Percentiles rank a stretch among this genome's conserved stretches.
Evolutionary conservation across 495 filamentous ascomycete genomes (phyloP).

Genomic region (Podospora appendiculata): DNA sequence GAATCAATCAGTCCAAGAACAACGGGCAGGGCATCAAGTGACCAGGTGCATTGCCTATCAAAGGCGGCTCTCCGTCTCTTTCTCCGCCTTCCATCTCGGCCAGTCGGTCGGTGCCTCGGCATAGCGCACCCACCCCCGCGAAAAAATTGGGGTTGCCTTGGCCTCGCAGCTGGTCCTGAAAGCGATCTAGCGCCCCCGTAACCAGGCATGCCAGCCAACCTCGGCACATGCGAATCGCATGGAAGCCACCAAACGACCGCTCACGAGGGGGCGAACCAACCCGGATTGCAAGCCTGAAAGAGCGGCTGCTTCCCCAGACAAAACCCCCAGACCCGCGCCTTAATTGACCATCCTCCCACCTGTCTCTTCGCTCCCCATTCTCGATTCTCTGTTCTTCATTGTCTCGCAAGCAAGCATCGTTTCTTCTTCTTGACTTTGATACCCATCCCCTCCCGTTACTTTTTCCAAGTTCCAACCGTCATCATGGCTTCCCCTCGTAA

Average conservation of each 20-base stretch:
- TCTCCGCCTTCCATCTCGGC: too few species aligned
- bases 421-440: neutral
- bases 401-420: slow-evolving; percentile 2
- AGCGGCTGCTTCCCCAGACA: too few species aligned
- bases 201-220: neutral
- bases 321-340: neutral
- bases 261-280: neutral
- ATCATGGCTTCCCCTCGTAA: slow-evolving; percentile 79
- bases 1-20: neutral
- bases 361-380: slow-evolving; percentile 3
- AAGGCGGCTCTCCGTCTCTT: too few species aligned
- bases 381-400: slow-evolving; percentile 6
- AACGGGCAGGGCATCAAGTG: neutral
- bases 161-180: neutral
- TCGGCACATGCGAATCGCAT: slow-evolving; percentile 9
- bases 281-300: too few species aligned
- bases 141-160: neutral
- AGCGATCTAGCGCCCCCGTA: slow-evolving; percentile 1
- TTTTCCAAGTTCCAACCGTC: slow-evolving; percentile 11
- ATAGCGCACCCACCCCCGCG: neutral
- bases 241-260: neutral
- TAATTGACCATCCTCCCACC: neutral
- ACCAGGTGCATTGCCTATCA: neutral
- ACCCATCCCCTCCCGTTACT: slow-evolving; percentile 10
- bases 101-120: slow-evolving; percentile 4